Conservation (phyloP, 1,284 basidiomycete genomes). For the Violaceomyces palustris region DNA sequence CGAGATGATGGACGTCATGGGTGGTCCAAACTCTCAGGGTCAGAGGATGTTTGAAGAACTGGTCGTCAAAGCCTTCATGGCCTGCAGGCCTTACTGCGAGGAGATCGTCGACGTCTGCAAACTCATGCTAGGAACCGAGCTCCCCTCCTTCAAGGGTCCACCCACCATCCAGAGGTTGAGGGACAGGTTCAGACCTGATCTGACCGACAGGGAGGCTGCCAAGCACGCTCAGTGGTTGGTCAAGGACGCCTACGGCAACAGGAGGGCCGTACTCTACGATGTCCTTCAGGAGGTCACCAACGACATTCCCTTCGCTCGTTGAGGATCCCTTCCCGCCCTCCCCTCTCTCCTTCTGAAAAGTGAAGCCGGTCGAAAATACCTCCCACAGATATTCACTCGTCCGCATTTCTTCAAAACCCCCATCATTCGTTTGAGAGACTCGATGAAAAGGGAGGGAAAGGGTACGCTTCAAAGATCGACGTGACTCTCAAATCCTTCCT, state of each 20-base stretch:
- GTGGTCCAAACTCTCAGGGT: conserved; percentile 84
- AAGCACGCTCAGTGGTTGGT: conserved; percentile 80
- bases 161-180: conserved; percentile 70
- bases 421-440: too few species aligned
- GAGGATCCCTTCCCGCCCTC: too few species aligned
- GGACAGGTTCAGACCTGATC: conserved; percentile 76
- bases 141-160: conserved; percentile 96
- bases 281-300: conserved; percentile 56
- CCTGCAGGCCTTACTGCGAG: conserved; percentile 82
- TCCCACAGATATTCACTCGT: too few species aligned
- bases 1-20: conserved; percentile 98
- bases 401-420: too few species aligned
- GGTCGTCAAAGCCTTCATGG: conserved; percentile 91
- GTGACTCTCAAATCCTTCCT: too few species aligned
- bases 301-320: conserved; percentile 36
- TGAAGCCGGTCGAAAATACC: too few species aligned
- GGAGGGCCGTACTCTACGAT: conserved; percentile 84
- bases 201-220: conserved; percentile 85
- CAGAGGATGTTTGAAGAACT: conserved; percentile 90
- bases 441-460: too few species aligned
- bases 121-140: conserved; percentile 88
- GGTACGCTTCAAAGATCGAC: too few species aligned
- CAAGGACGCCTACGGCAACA: conserved; percentile 88
- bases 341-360: too few species aligned
- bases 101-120: conserved; percentile 82